phyloP scores from a whole-genome alignment of 1,139 yeast species.

The Yamadazyma atlantica region DNA sequence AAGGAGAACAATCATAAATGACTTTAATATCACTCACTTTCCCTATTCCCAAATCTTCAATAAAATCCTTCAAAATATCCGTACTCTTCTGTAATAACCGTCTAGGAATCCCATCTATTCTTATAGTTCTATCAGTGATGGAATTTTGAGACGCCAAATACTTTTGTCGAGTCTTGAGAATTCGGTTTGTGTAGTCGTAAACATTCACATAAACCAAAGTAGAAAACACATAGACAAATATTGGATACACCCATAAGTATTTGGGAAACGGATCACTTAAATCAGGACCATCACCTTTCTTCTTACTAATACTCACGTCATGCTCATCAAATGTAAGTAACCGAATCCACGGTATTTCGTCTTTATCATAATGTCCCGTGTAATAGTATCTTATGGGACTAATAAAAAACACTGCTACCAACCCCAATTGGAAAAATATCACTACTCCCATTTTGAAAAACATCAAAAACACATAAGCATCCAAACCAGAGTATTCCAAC shows the following conservation, averaged over 20 bases:
- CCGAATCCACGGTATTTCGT: slow-evolving; percentile 18
- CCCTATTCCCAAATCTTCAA: slow-evolving; percentile 64
- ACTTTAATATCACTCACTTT: slow-evolving; percentile 54
- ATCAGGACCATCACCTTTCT: slow-evolving; percentile 18
- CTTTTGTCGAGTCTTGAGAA: slow-evolving; percentile 74
- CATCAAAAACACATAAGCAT: slow-evolving; percentile 44
- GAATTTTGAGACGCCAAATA: slow-evolving; percentile 88
- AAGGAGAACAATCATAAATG: slow-evolving; percentile 54
- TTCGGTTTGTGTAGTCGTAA: slow-evolving; percentile 65
- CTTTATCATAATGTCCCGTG: slow-evolving; percentile 49
- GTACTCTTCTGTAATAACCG: slow-evolving; percentile 42
- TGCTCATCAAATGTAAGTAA: slow-evolving; percentile 4
- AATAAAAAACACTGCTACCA: slow-evolving; percentile 39
- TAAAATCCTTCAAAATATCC: slow-evolving; percentile 44
- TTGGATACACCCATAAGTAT: slow-evolving; percentile 75
- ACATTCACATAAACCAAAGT: slow-evolving; percentile 61
- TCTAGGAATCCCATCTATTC: slow-evolving; percentile 80
- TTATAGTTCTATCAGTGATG: slow-evolving; percentile 87
- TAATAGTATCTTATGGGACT: slow-evolving; percentile 47
- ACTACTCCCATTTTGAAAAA: slow-evolving; percentile 48
- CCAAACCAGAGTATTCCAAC: slow-evolving; percentile 41
- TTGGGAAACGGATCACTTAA: slow-evolving; percentile 28
- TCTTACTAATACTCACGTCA: background rate
- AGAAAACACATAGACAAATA: slow-evolving; percentile 85
- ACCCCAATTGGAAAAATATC: slow-evolving; percentile 35